Conservation (phyloP, 2,329 filamentous ascomycete species). For the Xylariaceae sp. region DNA sequence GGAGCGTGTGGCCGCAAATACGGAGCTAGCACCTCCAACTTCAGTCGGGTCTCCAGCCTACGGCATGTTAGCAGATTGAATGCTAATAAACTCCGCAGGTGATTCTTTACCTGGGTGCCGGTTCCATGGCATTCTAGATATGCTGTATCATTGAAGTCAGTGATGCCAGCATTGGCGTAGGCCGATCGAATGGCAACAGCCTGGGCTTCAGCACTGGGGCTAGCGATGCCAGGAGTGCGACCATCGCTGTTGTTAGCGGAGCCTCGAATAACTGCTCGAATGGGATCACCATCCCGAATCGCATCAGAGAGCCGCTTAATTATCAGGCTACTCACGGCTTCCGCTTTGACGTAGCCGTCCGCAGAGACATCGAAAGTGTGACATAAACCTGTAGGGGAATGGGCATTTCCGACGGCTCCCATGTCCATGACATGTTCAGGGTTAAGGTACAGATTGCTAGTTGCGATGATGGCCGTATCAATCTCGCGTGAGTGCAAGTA, state of each 20-base stretch:
- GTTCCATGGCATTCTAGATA: slow-evolving; percentile 49
- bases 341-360: slow-evolving; percentile 54
- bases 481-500: slow-evolving; percentile 23
- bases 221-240: slow-evolving; percentile 46
- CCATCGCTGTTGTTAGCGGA: slow-evolving; percentile 48
- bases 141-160: slow-evolving; percentile 22
- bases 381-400: slow-evolving; percentile 31
- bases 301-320: slow-evolving; percentile 52
- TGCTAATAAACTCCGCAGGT: too few species aligned
- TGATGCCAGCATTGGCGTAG: slow-evolving; percentile 40
- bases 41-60: slow-evolving; percentile 48
- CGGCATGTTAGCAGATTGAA: too few species aligned
- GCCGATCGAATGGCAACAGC: slow-evolving; percentile 39
- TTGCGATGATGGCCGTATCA: slow-evolving; percentile 38
- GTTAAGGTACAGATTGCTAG: slow-evolving; percentile 40
- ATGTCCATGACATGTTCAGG: slow-evolving; percentile 34
- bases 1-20: slow-evolving; percentile 30
- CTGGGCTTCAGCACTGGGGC: slow-evolving; percentile 46
- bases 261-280: slow-evolving; percentile 43
- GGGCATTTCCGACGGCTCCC: slow-evolving; percentile 16
- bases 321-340: slow-evolving; percentile 49
- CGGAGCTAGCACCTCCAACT: slow-evolving; percentile 38
- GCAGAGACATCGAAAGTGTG: slow-evolving; percentile 47
- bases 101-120: too few species aligned
- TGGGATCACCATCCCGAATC: slow-evolving; percentile 48